Evolutionary conservation across 352 stramenopile species (phyloP), one percentile per base, ranked within the genome.

Genomic region (Pythium coloratum): DNA sequence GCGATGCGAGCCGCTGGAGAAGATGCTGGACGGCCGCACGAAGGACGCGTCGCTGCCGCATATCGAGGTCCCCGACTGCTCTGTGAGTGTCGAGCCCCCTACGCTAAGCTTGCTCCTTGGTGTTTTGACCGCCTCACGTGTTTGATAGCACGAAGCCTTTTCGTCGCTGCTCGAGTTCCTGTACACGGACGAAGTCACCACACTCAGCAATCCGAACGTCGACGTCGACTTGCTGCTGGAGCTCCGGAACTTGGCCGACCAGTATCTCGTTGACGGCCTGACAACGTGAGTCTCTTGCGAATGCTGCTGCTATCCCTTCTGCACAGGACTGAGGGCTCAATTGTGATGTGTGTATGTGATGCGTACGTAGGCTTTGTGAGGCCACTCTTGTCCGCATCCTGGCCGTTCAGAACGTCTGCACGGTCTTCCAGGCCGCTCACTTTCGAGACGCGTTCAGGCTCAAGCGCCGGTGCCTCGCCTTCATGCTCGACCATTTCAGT

Each of bases 21-120:
- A 91, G 66, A 97, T 97, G 91, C 76, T 97, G n/a, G 88, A 93
- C 42, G 89, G 89, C 0, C 77, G 81, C 50, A 97, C 95, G 75
- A 91, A 81, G n/a, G 91, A 97, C 42, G 81, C 76, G 0, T 85
- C 76, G 8, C 65, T 84, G 53, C 28, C 78, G 2, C 68, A 92
- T 65, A 96, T 96, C 18, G 60, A 78, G 4, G 86, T 95, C 14
- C 88, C 85, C 3, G 79, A 94, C 26, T 87, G 82, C 59, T 92
- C 83, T 51, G 86, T 94, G 61, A 20, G 76, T 80, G 6, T 14
- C 8, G 20, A 24, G 20, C 20, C 20, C 20, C 20, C 20, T 24
- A 24, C 20, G 20, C 20, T 24, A 1, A 47, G 13, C 5, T 18
- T 57, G 18, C 42, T 18, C 16, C 38, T 64, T 3, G 44, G 34